phyloP scores from a whole-genome alignment of 345 rosid genomes.

The Moricandia arvensis region DNA sequence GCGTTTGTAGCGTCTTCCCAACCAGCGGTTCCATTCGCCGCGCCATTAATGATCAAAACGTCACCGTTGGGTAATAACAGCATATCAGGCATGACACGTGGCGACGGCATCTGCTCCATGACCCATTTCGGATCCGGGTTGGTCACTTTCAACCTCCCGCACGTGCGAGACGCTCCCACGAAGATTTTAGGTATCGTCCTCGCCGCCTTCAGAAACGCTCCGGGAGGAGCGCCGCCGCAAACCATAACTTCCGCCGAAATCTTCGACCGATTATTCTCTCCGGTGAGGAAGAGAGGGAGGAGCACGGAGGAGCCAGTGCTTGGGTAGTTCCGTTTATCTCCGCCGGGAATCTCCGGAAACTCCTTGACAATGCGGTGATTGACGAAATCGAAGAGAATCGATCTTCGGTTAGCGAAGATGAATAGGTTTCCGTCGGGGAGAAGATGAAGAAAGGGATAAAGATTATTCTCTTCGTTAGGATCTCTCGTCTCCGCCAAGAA shows the following conservation, averaged over 20 bases:
- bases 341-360: conserved; percentile 62
- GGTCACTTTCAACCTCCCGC: conserved; percentile 65
- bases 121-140: conserved; percentile 64
- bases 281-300: conserved; percentile 55
- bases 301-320: conserved; percentile 80
- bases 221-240: conserved; percentile 73
- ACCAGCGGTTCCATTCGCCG: conserved; percentile 74
- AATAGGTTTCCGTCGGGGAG: conserved; percentile 74
- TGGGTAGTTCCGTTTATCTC: conserved; percentile 66
- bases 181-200: conserved; percentile 31
- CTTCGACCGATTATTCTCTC: not conserved
- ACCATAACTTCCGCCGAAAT: conserved; percentile 65
- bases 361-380: conserved; percentile 47
- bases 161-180: conserved; percentile 60
- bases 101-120: conserved; percentile 78
- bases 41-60: conserved; percentile 69
- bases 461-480: conserved; percentile 65
- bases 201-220: conserved; percentile 50
- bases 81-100: conserved; percentile 80
- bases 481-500: conserved; percentile 76
- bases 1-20: conserved; percentile 74
- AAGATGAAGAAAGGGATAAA: conserved; percentile 77
- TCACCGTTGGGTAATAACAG: conserved; percentile 59
- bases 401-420: conserved; percentile 70
- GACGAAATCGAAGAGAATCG: conserved; percentile 55